phyloP scores from a whole-genome alignment of 805 yeast species.

The Kuraishia ogatae region DNA sequence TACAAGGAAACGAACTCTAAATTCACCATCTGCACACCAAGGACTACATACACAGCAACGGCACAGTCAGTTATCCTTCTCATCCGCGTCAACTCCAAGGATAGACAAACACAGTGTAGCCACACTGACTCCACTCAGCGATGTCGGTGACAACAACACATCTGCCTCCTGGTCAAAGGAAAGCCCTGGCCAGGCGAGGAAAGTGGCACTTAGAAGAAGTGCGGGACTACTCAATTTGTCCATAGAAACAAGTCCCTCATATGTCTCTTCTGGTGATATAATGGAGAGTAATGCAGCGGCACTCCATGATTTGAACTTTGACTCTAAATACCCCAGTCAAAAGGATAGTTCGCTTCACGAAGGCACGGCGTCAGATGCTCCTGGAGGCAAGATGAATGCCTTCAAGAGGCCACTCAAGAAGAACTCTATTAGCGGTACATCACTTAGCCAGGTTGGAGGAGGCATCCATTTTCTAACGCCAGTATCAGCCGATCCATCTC shows the following conservation, averaged over 20 bases:
- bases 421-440: neutral
- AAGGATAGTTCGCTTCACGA: constrained; percentile 3
- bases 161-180: neutral
- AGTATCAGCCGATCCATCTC: constrained; percentile 12
- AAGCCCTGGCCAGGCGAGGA: constrained; percentile 10
- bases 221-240: constrained; percentile 43
- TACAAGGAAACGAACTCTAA: constrained; percentile 2
- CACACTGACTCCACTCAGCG: neutral
- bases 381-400: neutral
- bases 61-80: neutral
- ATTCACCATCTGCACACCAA: constrained; percentile 2
- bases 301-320: constrained; percentile 24
- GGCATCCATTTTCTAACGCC: constrained; percentile 7
- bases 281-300: constrained; percentile 19
- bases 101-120: neutral
- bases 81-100: neutral
- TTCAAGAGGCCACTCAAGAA: constrained; percentile 1
- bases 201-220: constrained; percentile 36
- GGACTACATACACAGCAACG: neutral
- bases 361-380: neutral
- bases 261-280: constrained; percentile 5
- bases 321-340: constrained; percentile 7
- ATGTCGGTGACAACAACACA: neutral
- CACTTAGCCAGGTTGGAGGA: neutral
- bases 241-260: constrained; percentile 26